A percentile compares a stretch with the other conserved stretches of the same genome.
Conservation (phyloP, 2,329 filamentous ascomycete genomes). For the Rutstroemia sp. region DNA sequence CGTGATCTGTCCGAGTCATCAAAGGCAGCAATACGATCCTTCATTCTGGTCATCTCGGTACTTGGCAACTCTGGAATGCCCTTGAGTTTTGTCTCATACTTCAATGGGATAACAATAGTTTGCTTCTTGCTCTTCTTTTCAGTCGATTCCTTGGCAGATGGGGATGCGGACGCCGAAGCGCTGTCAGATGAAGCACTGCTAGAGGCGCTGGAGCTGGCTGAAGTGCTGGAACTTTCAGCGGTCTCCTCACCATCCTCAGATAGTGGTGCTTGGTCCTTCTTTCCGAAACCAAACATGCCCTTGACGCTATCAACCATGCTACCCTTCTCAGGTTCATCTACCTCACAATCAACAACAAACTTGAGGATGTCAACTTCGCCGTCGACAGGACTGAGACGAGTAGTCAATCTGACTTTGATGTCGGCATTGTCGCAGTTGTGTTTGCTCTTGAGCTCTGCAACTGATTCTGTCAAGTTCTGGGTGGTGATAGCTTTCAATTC, state of each 20-base stretch:
- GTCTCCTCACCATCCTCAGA: constrained; percentile 50
- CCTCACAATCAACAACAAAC: constrained; percentile 79
- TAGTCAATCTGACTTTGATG: constrained; percentile 71
- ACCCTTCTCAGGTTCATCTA: constrained; percentile 64
- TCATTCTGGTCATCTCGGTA: constrained; percentile 27
- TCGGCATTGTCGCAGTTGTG: constrained; percentile 65
- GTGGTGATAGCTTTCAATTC: constrained; percentile 63
- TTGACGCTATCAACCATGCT: constrained; percentile 90
- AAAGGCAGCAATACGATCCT: constrained; percentile 71
- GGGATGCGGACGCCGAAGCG: constrained; percentile 34
- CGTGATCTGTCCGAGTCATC: constrained; percentile 77
- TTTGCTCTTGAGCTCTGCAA: constrained; percentile 70
- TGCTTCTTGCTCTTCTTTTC: constrained; percentile 25
- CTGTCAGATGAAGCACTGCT: constrained; percentile 37
- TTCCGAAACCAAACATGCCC: constrained; percentile 91
- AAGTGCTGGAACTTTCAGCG: constrained; percentile 42
- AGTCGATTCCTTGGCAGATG: constrained; percentile 22
- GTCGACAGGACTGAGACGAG: constrained; percentile 64
- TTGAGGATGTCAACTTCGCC: constrained; percentile 73
- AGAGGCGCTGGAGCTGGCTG: constrained; percentile 19
- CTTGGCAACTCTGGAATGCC: constrained; percentile 24
- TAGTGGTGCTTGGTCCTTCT: constrained; percentile 69
- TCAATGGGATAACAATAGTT: constrained; percentile 26
- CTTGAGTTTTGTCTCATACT: constrained; percentile 21
- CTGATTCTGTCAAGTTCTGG: constrained; percentile 77